Base-by-base conservation (phyloP, 1,284 basidiomycete genomes). In the Fereydounia khargensis region DNA sequence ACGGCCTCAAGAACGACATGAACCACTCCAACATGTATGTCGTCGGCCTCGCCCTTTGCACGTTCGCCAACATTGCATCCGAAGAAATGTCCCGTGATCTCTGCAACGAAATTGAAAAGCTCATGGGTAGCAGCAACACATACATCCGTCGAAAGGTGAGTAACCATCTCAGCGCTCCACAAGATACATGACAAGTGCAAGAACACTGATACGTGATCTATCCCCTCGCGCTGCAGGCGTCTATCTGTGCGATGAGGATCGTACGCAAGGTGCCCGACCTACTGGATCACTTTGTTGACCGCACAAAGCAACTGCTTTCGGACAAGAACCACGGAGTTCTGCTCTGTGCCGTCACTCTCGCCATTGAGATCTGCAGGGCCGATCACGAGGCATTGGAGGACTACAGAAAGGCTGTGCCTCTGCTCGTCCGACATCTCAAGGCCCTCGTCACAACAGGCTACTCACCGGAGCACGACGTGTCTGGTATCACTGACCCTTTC, bases 1-100 rank as follows among this genome's bases (percentile, higher is more conserved):
- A 98, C 76, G 95, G 91, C 22, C 79, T 98, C 66, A 99, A 99
- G 80, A 99, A 98, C 78, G 95, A 98, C 79, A 92, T 99, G 91
- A 97, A 98, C 77, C 92, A 97, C 79, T 87, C 92, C 10, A 98
- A 97, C 79, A 96, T 96, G 89, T 98, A 96, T 77, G 89, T 90
- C 8, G 95, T 98, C 30, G 95, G 95, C 16, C 83, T 99, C 40
- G 94, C 92, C 1, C 83, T 99, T 32, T 97, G 92, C 74, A 98
- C 95, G 0, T 98, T 99, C 76, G 95, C 94, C 57, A 97, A 98
- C 75, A 98, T 98, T 62, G 90, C 95, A 8, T 96, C 91, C 10
- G 95, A 98, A 48, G 75, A 76, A 47, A 74, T 76, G 73, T 69
- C 73, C 14, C 45, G 71, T 23, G 66, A 72, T 42, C 51, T 76